Base-by-base conservation (phyloP, 2,329 filamentous ascomycete species). In the Colletotrichum sp. region DNA sequence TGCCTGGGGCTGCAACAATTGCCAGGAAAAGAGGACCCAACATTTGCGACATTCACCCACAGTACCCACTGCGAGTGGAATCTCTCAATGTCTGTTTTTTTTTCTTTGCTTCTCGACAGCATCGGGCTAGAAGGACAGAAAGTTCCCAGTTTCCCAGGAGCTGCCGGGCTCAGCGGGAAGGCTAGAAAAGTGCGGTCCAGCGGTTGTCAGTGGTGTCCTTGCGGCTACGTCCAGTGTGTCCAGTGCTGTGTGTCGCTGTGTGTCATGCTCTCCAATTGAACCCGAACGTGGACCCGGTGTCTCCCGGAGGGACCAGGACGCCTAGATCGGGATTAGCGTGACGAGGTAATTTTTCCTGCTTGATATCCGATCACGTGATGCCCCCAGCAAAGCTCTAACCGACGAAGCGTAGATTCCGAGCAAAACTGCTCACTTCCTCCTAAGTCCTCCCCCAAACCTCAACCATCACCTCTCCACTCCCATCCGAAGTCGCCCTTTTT, bases 401-500 rank as follows among this genome's bases (percentile, higher is more conserved):
- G 84, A 85, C 82, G 81, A 85, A 84, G 84, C 84, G 80, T 83
- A 80, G 79, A 80, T 84, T 82, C 84, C 84, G 83, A 85, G 85
- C 85, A 87, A 87, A 87, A 86, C 85, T 87, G 85, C 86, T 87
- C 85, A 86, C 81, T 78, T 85, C 84, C 84, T 84, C 84, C 86
- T 87, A 85, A 87, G 84, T 87, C 87, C 86, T 87, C 84, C 84
- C 85, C 85, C 85, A 86, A 84, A 39, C 81, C 83, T 84, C 85
- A 84, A 85, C 85, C 87, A 89, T 88, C 87, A 86, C 82, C 86
- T 88, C 88, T 90, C 88, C 90, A 88, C 89, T 87, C 88, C 84
- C 86, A 89, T 90, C 86, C 86, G 85, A 85, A 87, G 90, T 89
- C 89, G 90, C 90, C 91, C 90, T 91, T 88, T 88, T 88, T 90